Evolutionary conservation across 805 yeast species (phyloP).

Genomic region (Metschnikowia peoriensis): DNA sequence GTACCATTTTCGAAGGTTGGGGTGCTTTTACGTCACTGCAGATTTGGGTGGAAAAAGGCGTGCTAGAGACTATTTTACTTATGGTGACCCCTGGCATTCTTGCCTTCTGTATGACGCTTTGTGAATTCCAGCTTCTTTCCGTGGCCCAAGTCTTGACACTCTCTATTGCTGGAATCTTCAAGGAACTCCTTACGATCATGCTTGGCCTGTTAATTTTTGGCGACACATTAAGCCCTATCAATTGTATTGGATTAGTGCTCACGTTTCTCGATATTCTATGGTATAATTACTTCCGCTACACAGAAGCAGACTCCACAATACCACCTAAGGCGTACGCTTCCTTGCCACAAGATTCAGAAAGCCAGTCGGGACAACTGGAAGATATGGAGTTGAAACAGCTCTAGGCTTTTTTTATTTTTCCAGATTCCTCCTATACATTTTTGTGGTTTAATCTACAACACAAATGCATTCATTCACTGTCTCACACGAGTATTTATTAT

Average conservation of each 20-base stretch:
- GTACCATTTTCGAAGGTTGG: slow-evolving; percentile 70
- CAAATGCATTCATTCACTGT: not conserved
- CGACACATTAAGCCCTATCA: slow-evolving; percentile 65
- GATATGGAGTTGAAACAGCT: slow-evolving; percentile 16
- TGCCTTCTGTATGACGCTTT: slow-evolving; percentile 86
- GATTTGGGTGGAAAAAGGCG: slow-evolving; percentile 66
- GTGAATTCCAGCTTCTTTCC: slow-evolving; percentile 80
- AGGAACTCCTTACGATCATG: slow-evolving; percentile 83
- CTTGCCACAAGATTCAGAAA: slow-evolving; percentile 11
- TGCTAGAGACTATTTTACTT: slow-evolving; percentile 51
- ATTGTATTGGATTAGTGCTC: slow-evolving; percentile 68
- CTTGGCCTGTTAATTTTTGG: slow-evolving; percentile 67
- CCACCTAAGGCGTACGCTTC: slow-evolving; percentile 9
- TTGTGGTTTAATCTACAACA: not conserved
- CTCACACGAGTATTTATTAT: not conserved
- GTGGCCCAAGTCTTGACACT: slow-evolving; percentile 82
- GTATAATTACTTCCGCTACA: slow-evolving; percentile 69
- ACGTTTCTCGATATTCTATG: slow-evolving; percentile 78
- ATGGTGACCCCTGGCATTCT: slow-evolving; percentile 78
- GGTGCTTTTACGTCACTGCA: slow-evolving; percentile 47
- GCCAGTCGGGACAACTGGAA: slow-evolving; percentile 9
- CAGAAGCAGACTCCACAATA: slow-evolving; percentile 18
- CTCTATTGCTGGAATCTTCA: slow-evolving; percentile 88
- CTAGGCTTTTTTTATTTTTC: slow-evolving; percentile 1
- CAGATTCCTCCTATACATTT: not conserved